Conservation (phyloP, 305 asterid species). For the Fraxinus paxiana region DNA sequence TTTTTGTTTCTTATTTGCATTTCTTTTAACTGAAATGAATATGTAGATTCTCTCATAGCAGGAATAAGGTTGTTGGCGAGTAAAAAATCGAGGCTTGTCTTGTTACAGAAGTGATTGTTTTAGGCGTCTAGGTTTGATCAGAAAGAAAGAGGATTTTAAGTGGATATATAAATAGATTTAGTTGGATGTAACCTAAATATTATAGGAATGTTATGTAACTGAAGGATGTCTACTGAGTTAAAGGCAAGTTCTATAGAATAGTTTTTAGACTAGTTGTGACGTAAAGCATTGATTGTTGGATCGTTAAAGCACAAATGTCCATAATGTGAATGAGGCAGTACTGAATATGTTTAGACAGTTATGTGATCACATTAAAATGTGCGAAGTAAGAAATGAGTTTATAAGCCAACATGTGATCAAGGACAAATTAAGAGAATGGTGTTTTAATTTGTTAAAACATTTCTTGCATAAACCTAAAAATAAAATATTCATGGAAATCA, state of each 20-base stretch:
- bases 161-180: neutral
- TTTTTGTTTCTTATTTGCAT: neutral
- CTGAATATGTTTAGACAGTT: neutral
- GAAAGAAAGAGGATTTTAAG: neutral
- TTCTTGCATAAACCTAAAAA: neutral
- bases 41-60: neutral
- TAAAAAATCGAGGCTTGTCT: neutral
- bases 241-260: neutral
- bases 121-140: neutral
- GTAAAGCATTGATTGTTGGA: neutral
- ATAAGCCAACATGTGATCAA: neutral
- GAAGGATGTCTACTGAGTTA: neutral
- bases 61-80: neutral
- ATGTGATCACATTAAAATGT: neutral
- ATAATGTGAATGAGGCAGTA: neutral
- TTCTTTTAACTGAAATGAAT: neutral
- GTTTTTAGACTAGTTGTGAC: neutral
- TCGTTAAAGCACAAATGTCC: neutral
- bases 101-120: neutral
- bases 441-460: neutral
- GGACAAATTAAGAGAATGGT: neutral
- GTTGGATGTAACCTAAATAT: neutral
- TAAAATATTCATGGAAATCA: neutral
- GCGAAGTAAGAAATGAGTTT: neutral
- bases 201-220: neutral